Base-by-base conservation (phyloP, 2,329 filamentous ascomycete species). In the Aspergillus intermedius region DNA sequence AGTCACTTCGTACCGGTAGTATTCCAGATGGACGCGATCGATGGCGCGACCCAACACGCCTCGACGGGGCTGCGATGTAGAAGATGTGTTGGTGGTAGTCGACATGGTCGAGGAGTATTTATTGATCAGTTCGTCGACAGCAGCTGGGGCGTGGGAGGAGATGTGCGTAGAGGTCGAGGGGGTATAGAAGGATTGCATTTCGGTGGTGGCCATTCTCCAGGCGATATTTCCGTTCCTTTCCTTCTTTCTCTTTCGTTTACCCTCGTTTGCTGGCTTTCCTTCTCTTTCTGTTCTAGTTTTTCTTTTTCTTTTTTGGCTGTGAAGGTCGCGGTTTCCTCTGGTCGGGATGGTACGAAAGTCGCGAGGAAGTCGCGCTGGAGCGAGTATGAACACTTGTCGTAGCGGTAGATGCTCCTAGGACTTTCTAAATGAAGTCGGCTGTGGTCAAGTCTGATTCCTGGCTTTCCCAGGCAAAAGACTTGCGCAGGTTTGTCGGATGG, bases 1-100 rank as follows among this genome's bases (percentile, higher is more conserved):
- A 3, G 72, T 75, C 42, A 75, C 70, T 54, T 75, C 71, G 52
- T 74, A 75, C 47, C 66, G 70, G 53, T 75, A 74, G 48, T 74
- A 74, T 55, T 65, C 66, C 19, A 74, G 65, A 28, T 64, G 64
- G 46, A 69, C 42, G 32, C 62, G 63, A 51, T 71, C 65, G 25
- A 57, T 25, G 39, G 57, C 28, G 12, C 64, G 65, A 42, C 60
- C 61, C 17, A 69, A 17, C 10, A 63, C 44, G 44, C 60, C 60
- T 35, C 57, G 60, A 19, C 51, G 55, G 12, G 51, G 44, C 13
- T 50, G 43, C 21, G 50, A 58, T 17, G 44, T 19, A 12, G 53
- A 48, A 25, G 44, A 22, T n/a, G 45, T 45, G 30, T 46, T 55
- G 4, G 46, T 42, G 15, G 47, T 39, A 21, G 43, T 52, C 12